Evolutionary conservation across 345 rosid genomes (phyloP), one percentile per base, ranked within the genome.

Genomic region (Gossypium rotundifolium): DNA sequence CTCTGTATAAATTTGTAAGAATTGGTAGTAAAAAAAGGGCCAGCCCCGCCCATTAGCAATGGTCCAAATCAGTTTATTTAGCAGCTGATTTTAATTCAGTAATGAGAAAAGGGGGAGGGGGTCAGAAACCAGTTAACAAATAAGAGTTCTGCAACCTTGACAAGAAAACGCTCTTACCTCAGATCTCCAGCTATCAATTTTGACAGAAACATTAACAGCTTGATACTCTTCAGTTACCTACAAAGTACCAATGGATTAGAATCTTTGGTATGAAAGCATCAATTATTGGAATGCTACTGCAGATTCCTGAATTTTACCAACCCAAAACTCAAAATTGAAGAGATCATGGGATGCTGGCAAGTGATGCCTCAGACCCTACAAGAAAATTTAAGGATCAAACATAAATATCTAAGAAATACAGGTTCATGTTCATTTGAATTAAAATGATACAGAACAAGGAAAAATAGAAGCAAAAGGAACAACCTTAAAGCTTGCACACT

Each of bases 321-420:
- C 99, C 99, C 98, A 91, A 85, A 93, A 96, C 84, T 96, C 98
- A 84, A 90, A 96, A 83, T 86, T 79, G 87, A 93, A 93, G 77
- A 93, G 91, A 87, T 93, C 98, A 75, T 96, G 99, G 63, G 91
- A 88, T 61, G 98, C 86, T 45, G 90, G 86, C 84, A 96, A 85
- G 83, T 96, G 99, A 79, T 74, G 80, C 83, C 89, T 87, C 81
- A 93, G 86, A 68, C 99, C 99, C 99, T 96, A 72, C 42, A 81
- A 48, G 55, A 63, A 52, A 73, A 63, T 11, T 18, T 29, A 71
- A 46, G 54, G 14, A 73, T 65, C 25, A 64, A 18, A 11, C 11
- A 17, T 49, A 16, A 29, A 52, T 54, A n/a, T 11, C 42, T 60
- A 59, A 65, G 46, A 42, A 17, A 5, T 18, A 75, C 3, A 11